Evolutionary conservation across 1,139 yeast species (phyloP).

Genomic region (Candida sp.): DNA sequence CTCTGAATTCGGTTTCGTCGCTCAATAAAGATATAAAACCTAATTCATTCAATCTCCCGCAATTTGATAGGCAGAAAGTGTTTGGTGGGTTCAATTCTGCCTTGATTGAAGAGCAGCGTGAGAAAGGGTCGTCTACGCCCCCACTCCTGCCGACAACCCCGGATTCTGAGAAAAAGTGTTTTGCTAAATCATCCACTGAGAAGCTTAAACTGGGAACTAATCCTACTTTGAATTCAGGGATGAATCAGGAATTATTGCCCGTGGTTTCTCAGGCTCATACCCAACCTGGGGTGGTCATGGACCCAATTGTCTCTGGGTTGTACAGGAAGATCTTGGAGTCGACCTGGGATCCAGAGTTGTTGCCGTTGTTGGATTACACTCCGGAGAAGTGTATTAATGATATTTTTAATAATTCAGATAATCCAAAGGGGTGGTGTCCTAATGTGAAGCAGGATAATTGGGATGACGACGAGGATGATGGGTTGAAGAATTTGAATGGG

Average conservation of each 20-base stretch:
- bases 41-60: constrained; percentile 27
- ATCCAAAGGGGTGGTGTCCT: constrained; percentile 67
- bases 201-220: not conserved
- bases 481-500: constrained; percentile 44
- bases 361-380: constrained; percentile 53
- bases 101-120: constrained; percentile 11
- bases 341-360: constrained; percentile 76
- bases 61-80: constrained; percentile 34
- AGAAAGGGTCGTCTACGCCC: not conserved
- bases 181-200: not conserved
- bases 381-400: constrained; percentile 76
- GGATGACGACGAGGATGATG: constrained; percentile 31
- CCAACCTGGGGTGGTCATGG: constrained; percentile 24
- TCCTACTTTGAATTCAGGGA: not conserved
- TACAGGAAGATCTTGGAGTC: constrained; percentile 64
- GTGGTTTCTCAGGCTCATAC: not conserved
- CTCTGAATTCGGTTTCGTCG: not conserved
- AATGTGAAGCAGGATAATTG: constrained; percentile 15
- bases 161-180: not conserved
- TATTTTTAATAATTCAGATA: constrained; percentile 49
- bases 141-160: not conserved
- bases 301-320: constrained; percentile 51
- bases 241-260: not conserved
- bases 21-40: constrained; percentile 2
- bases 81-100: constrained; percentile 43